Evolutionary conservation across 345 rosid species (phyloP).

Genomic region (Eucalyptus pumila): DNA sequence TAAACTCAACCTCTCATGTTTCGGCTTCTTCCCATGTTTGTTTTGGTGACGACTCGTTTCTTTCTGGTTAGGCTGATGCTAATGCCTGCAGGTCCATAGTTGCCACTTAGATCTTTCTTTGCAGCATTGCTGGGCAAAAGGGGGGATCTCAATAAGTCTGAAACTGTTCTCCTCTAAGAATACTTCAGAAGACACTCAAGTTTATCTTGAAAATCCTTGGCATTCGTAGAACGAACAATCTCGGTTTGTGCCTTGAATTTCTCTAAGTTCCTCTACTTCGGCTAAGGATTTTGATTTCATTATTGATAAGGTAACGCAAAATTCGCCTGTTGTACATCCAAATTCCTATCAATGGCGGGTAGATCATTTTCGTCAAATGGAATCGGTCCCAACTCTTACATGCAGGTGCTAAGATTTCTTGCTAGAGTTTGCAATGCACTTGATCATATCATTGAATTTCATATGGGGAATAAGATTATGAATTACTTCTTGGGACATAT

Average conservation of each 20-base stretch:
- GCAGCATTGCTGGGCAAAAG: background rate
- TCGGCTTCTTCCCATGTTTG: background rate
- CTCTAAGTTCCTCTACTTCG: background rate
- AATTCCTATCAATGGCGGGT: background rate
- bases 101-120: background rate
- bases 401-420: background rate
- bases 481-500: background rate
- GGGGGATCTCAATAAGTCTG: background rate
- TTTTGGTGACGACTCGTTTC: too few relatives aligned
- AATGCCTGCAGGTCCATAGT: background rate
- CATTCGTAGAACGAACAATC: background rate
- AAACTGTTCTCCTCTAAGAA: background rate
- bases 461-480: background rate
- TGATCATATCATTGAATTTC: background rate
- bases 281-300: background rate
- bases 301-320: background rate
- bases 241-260: background rate
- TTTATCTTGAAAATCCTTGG: background rate
- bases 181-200: background rate
- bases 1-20: too few relatives aligned
- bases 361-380: background rate
- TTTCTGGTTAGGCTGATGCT: background rate
- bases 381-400: background rate
- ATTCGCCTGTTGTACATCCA: background rate
- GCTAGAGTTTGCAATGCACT: background rate